Percentiles rank a stretch among this genome's conserved stretches.
Evolutionary conservation across 2,329 filamentous ascomycete species (phyloP).

Genomic region (Colletotrichum sp.): DNA sequence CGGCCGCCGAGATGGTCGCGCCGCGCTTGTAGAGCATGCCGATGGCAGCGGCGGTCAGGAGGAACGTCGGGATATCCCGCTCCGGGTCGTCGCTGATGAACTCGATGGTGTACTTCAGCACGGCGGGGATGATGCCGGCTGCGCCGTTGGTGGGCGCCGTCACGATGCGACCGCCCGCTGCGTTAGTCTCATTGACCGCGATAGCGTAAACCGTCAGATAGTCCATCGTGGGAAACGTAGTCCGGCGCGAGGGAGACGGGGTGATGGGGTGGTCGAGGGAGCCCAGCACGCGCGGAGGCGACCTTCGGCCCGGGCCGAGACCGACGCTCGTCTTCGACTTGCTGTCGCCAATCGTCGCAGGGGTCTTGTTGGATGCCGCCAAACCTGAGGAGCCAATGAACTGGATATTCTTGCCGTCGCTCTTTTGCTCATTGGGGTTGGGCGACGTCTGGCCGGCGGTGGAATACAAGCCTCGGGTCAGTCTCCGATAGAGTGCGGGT

Average conservation of each 20-base stretch:
- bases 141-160: conserved; percentile 58
- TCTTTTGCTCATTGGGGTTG: background rate
- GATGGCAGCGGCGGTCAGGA: conserved; percentile 54
- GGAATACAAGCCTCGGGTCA: conserved; percentile 52
- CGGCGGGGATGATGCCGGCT: conserved; percentile 55
- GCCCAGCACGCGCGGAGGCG: conserved; percentile 47
- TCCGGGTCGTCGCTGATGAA: conserved; percentile 56
- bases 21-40: conserved; percentile 60
- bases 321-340: background rate
- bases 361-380: background rate
- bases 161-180: conserved; percentile 54
- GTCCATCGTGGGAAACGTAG: conserved; percentile 55
- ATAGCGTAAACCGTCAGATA: conserved; percentile 56
- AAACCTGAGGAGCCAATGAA: background rate
- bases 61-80: conserved; percentile 53
- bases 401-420: background rate
- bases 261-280: conserved; percentile 50
- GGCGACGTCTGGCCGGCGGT: conserved; percentile 29
- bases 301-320: conserved; percentile 28
- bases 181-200: conserved; percentile 59
- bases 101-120: conserved; percentile 55
- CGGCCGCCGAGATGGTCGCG: conserved; percentile 55
- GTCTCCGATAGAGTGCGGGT: conserved; percentile 47
- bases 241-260: conserved; percentile 50
- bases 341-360: background rate